Evolutionary conservation across 306 rosid species (phyloP).

Genomic region (Quercus cerris): DNA sequence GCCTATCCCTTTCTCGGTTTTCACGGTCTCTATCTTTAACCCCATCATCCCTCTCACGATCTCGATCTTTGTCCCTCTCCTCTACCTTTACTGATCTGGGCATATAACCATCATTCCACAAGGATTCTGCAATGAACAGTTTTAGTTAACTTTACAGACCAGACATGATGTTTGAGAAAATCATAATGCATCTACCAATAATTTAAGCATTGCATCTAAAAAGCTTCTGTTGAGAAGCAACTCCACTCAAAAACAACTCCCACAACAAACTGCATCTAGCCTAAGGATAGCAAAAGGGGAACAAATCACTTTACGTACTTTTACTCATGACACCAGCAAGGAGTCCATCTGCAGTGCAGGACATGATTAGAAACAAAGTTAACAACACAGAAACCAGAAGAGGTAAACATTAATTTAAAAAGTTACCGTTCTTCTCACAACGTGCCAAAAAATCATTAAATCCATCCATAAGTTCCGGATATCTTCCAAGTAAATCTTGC

Average conservation of each 20-base stretch:
- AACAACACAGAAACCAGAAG: constrained; percentile 19
- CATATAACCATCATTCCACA: constrained; percentile 75
- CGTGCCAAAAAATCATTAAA: constrained; percentile 83
- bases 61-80: constrained; percentile 70
- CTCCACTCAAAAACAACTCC: constrained; percentile 7
- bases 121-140: constrained; percentile 56
- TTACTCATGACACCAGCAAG: constrained; percentile 97
- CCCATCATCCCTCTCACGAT: constrained; percentile 66
- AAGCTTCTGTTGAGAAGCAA: constrained; percentile 8
- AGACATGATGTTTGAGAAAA: constrained; percentile 21
- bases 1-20: constrained; percentile 69
- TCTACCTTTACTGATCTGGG: constrained; percentile 67
- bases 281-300: constrained; percentile 19
- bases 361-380: constrained; percentile 38
- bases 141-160: constrained; percentile 11
- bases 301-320: constrained; percentile 59
- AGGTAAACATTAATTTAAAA: constrained; percentile 23
- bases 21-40: constrained; percentile 79
- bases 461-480: constrained; percentile 86
- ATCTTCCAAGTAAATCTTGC: constrained; percentile 78
- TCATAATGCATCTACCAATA: not conserved
- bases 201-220: not conserved
- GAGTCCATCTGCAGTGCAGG: constrained; percentile 80
- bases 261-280: constrained; percentile 19
- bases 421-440: constrained; percentile 92